phyloP scores from a whole-genome alignment of 148 eudicot genomes.

The Euryodendron excelsum region DNA sequence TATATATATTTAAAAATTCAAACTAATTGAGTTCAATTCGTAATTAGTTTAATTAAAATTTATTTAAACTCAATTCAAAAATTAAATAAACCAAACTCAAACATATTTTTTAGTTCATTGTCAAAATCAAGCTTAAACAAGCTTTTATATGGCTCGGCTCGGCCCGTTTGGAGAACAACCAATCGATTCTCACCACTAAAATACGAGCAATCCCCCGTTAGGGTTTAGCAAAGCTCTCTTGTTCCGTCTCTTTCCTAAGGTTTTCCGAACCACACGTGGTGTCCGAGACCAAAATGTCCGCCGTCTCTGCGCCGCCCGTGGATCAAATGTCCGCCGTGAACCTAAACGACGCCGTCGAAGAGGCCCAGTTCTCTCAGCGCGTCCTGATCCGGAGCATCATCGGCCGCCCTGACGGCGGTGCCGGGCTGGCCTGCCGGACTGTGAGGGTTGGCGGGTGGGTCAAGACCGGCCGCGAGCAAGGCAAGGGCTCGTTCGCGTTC shows the following conservation, averaged over 20 bases:
- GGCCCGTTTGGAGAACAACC: background rate
- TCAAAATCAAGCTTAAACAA: too few species aligned
- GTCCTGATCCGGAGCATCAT: constrained; percentile 56
- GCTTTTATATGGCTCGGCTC: too few species aligned
- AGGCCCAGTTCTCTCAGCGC: constrained; percentile 65
- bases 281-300: background rate
- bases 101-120: too few species aligned
- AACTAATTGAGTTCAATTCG: too few species aligned
- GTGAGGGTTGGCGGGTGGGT: constrained; percentile 85
- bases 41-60: too few species aligned
- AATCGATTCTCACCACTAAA: background rate
- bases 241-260: background rate
- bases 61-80: too few species aligned
- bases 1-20: too few species aligned
- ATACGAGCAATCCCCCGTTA: background rate
- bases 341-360: constrained; percentile 19
- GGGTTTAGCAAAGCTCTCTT: background rate
- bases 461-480: constrained; percentile 80
- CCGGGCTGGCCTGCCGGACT: constrained; percentile 53
- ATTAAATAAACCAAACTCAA: too few species aligned
- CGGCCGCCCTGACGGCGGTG: constrained; percentile 62
- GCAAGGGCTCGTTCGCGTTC: constrained; percentile 72
- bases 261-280: too few species aligned
- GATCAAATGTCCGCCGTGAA: constrained; percentile 24
- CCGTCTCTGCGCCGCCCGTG: constrained; percentile 24